phyloP scores from a whole-genome alignment of 495 filamentous ascomycete genomes.

The Daldinia caldariorum region DNA sequence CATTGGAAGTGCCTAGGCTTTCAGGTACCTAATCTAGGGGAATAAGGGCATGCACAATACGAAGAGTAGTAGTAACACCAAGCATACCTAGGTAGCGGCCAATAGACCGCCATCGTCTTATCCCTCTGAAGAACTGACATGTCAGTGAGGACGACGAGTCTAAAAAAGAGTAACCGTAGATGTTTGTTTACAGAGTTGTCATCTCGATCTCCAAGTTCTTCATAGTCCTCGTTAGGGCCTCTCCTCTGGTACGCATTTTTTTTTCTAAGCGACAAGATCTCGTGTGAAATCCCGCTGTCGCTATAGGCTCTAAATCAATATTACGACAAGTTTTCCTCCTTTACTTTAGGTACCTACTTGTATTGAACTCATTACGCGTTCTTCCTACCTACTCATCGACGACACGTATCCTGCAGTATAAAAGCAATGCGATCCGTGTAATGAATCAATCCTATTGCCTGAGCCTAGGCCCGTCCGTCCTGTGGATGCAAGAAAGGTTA shows the following conservation, averaged over 20 bases:
- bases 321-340: background rate
- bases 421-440: background rate
- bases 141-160: background rate
- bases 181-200: background rate
- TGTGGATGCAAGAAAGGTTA: slow-evolving; percentile 9
- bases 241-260: background rate
- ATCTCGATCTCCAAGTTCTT: background rate
- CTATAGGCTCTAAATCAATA: background rate
- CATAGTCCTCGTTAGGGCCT: background rate
- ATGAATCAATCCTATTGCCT: background rate
- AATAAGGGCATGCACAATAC: too few species aligned
- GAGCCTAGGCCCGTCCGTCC: background rate
- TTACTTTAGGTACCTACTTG: background rate
- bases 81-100: background rate
- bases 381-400: background rate
- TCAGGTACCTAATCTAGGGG: too few species aligned
- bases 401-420: slow-evolving; percentile 16
- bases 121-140: background rate
- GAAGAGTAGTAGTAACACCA: too few species aligned
- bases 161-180: background rate
- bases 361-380: background rate
- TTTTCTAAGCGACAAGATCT: background rate
- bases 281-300: background rate
- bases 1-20: too few species aligned
- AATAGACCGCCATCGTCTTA: background rate